Conservation (phyloP, 257 asterid species). For the Nemophila menziesii region DNA sequence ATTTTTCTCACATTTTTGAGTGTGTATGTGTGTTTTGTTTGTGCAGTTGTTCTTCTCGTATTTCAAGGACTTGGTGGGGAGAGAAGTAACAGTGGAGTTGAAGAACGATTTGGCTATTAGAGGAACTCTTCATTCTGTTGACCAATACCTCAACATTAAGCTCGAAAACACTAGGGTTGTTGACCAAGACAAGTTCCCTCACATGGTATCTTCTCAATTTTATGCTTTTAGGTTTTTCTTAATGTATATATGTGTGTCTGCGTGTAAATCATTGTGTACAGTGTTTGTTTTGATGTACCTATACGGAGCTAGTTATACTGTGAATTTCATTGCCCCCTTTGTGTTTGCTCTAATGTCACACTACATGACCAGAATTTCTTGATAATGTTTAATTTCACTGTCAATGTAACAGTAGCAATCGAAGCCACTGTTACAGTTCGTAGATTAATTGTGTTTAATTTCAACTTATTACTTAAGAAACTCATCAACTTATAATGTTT, state of each 20-base stretch:
- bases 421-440: too few relatives aligned
- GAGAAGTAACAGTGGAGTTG: conserved; percentile 92
- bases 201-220: conserved; percentile 45
- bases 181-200: conserved; percentile 93
- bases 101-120: conserved; percentile 93
- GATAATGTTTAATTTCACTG: too few relatives aligned
- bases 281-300: background rate
- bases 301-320: background rate
- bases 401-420: too few relatives aligned
- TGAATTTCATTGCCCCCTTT: background rate
- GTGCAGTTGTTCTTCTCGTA: conserved; percentile 96
- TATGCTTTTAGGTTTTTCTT: conserved; percentile 14
- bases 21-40: background rate
- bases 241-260: background rate
- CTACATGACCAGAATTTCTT: too few relatives aligned
- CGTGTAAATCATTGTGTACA: background rate
- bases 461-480: too few relatives aligned
- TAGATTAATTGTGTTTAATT: too few relatives aligned
- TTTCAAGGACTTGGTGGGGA: conserved; percentile 93
- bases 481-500: too few relatives aligned
- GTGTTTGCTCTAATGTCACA: background rate
- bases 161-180: conserved; percentile 87
- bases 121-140: conserved; percentile 91
- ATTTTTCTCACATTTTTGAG: background rate
- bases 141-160: conserved; percentile 92